Conservation (phyloP, 305 asterid species). For the Fraxinus ornus region DNA sequence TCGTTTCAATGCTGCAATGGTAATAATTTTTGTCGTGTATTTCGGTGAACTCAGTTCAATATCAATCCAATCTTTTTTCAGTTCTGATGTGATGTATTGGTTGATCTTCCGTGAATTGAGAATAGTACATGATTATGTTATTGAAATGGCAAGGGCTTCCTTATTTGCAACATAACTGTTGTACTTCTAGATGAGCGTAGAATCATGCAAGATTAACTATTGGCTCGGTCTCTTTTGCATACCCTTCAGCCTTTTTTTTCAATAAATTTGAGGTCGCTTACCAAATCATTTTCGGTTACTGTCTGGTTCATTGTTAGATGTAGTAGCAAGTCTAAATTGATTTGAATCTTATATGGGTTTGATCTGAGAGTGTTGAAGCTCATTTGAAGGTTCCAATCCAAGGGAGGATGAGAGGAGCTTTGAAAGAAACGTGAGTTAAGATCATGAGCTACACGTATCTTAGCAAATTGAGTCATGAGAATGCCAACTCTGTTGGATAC, state of each 20-base stretch:
- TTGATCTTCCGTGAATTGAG: neutral
- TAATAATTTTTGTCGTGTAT: neutral
- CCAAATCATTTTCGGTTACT: too few relatives aligned
- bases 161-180: neutral
- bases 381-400: constrained; percentile 63
- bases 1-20: neutral
- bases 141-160: neutral
- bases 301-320: too few relatives aligned
- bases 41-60: neutral
- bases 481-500: constrained; percentile 47
- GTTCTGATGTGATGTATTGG: neutral
- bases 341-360: too few relatives aligned
- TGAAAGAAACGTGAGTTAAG: constrained; percentile 42
- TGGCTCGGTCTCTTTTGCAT: too few relatives aligned
- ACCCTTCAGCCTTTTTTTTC: too few relatives aligned
- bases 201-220: too few relatives aligned
- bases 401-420: constrained; percentile 35
- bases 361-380: constrained; percentile 32
- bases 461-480: constrained; percentile 51
- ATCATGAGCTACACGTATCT: constrained; percentile 41
- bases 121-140: neutral
- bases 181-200: neutral
- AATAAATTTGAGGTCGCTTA: too few relatives aligned
- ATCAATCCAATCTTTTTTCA: neutral
- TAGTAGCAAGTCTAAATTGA: too few relatives aligned